Evolutionary conservation across 305 asterid genomes (phyloP).

Genomic region (Petunia hybrid): DNA sequence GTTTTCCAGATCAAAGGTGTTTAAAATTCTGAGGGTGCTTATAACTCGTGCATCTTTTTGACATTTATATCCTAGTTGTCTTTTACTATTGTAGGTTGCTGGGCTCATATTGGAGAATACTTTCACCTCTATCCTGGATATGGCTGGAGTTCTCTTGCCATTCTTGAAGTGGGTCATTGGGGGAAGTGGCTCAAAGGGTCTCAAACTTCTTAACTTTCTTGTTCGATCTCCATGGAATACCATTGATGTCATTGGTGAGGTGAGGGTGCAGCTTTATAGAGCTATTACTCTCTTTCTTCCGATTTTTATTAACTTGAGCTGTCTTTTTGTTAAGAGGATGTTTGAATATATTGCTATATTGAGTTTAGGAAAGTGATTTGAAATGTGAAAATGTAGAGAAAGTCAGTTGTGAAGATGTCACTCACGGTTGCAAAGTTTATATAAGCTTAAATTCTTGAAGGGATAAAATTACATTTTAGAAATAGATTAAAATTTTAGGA

Average conservation of each 20-base stretch:
- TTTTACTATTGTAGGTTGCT: conserved; percentile 64
- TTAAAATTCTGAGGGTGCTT: background rate
- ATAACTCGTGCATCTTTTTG: conserved; percentile 20
- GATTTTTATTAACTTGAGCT: background rate
- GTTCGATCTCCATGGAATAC: conserved; percentile 99
- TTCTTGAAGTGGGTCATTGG: conserved; percentile 94
- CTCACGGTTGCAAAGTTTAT: background rate
- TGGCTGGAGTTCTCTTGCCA: conserved; percentile 96
- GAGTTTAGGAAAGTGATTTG: background rate
- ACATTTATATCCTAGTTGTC: conserved; percentile 6
- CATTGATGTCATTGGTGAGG: conserved; percentile 84
- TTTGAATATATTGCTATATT: background rate
- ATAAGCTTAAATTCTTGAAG: conserved; percentile 4
- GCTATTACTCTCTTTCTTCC: background rate
- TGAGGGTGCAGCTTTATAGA: conserved; percentile 43
- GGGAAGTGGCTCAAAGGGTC: conserved; percentile 75
- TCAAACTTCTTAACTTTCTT: conserved; percentile 73
- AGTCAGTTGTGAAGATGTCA: conserved; percentile 10
- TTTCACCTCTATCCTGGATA: conserved; percentile 94
- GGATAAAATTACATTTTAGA: background rate
- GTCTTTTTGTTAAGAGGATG: background rate
- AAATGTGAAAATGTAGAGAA: background rate
- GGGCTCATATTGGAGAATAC: conserved; percentile 90
- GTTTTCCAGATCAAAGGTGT: background rate
- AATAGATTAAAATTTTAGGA: conserved; percentile 3